Conservation (phyloP, 1,284 basidiomycete species). For the Inonotus hispidus region DNA sequence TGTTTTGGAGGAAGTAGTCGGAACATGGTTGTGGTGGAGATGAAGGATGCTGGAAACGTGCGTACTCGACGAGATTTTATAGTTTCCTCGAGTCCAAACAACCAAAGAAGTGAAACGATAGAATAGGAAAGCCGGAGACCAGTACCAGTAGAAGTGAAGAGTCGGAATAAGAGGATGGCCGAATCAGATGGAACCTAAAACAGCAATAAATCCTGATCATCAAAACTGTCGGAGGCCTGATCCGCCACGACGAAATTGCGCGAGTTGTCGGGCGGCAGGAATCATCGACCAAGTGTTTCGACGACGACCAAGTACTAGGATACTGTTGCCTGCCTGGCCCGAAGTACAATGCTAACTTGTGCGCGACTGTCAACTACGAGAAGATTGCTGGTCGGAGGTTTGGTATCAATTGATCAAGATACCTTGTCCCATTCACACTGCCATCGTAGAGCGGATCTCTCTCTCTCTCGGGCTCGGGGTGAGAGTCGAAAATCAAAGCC, state of each 20-base stretch:
- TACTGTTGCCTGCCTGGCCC: not conserved
- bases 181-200: not conserved
- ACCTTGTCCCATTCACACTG: too few species aligned
- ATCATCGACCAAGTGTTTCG: not conserved
- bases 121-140: not conserved
- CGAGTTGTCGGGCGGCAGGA: too few species aligned
- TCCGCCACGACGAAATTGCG: not conserved
- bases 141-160: too few species aligned
- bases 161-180: not conserved
- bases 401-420: too few species aligned
- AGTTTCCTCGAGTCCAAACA: not conserved
- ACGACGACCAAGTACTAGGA: not conserved
- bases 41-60: not conserved
- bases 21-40: not conserved
- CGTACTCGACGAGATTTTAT: not conserved
- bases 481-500: too few species aligned
- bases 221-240: not conserved
- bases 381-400: too few species aligned
- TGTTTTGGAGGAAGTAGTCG: slow-evolving; percentile 1
- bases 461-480: too few species aligned
- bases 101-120: not conserved
- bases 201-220: not conserved
- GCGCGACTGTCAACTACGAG: too few species aligned
- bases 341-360: too few species aligned
- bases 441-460: too few species aligned